Evolutionary conservation across 352 stramenopile species (phyloP).

Genomic region (Globisporangium okanoganense): DNA sequence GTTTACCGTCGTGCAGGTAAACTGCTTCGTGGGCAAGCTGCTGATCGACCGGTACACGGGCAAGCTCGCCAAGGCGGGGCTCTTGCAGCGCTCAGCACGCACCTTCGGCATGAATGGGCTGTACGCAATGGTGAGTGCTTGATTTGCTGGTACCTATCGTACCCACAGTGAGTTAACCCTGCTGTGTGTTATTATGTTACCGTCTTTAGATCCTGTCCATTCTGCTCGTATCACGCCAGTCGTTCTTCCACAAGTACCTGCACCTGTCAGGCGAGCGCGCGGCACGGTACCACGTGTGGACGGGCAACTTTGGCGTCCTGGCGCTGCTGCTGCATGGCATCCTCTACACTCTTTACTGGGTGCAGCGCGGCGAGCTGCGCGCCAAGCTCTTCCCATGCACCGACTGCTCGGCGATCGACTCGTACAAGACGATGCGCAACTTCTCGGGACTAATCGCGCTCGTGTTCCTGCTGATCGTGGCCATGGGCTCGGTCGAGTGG

Average conservation of each 20-base stretch:
- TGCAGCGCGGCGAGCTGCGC: slow-evolving; percentile 39
- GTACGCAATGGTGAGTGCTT: slow-evolving; percentile 29
- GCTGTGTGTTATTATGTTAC: background rate
- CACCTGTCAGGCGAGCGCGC: slow-evolving; percentile 53
- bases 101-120: slow-evolving; percentile 70
- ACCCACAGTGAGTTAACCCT: background rate
- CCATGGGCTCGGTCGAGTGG: slow-evolving; percentile 40
- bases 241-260: slow-evolving; percentile 62
- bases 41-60: slow-evolving; percentile 58
- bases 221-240: slow-evolving; percentile 53
- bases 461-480: slow-evolving; percentile 32
- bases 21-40: slow-evolving; percentile 59
- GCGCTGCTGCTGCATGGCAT: slow-evolving; percentile 45
- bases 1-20: slow-evolving; percentile 58
- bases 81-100: slow-evolving; percentile 42
- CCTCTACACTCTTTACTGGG: slow-evolving; percentile 54
- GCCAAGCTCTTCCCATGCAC: slow-evolving; percentile 56
- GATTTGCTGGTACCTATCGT: slow-evolving; percentile 1
- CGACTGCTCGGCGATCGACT: slow-evolving; percentile 32
- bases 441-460: slow-evolving; percentile 60
- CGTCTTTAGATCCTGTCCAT: slow-evolving; percentile 40
- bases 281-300: slow-evolving; percentile 55
- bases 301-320: slow-evolving; percentile 47
- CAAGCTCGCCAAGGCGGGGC: slow-evolving; percentile 59
- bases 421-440: slow-evolving; percentile 58